These are phyloP conservation scores for Polymyxa betae DNA, from an alignment of 208 protist species.

Conservation along the genomic window DNA sequence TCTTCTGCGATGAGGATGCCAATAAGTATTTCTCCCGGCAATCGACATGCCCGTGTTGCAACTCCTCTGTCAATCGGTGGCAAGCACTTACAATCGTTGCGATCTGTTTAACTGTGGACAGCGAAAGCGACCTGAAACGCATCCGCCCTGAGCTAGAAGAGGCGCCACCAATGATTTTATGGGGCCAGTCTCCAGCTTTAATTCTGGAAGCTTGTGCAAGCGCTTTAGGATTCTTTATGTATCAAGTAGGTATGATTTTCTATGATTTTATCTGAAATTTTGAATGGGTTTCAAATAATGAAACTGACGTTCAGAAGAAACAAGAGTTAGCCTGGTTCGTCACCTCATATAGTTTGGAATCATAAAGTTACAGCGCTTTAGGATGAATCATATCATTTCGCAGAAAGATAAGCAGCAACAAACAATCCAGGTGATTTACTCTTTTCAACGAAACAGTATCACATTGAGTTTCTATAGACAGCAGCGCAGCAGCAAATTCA, in stretches of 20 bases:
- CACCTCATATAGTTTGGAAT: background rate
- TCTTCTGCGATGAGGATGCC: constrained; percentile 50
- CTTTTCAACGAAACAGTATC: background rate
- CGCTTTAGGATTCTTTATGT: constrained; percentile 26
- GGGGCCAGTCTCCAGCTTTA: background rate
- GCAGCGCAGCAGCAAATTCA: background rate
- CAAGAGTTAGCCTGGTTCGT: constrained; percentile 26
- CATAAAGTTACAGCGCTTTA: background rate
- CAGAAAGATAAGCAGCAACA: constrained; percentile 32
- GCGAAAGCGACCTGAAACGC: background rate
- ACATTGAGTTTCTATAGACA: background rate
- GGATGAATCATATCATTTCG: constrained; percentile 23
- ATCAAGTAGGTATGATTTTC: background rate
- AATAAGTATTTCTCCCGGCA: constrained; percentile 29
- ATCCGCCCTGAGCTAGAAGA: background rate
- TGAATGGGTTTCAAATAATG: background rate
- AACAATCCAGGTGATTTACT: background rate
- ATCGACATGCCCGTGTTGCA: constrained; percentile 45
- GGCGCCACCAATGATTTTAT: background rate
- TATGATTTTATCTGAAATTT: background rate
- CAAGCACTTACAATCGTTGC: background rate
- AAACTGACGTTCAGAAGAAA: constrained; percentile 39
- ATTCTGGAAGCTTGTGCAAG: constrained; percentile 24
- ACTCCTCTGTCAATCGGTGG: background rate
- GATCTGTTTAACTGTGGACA: background rate